Conservation (phyloP, 495 filamentous ascomycete genomes). For the Podospora sp. region DNA sequence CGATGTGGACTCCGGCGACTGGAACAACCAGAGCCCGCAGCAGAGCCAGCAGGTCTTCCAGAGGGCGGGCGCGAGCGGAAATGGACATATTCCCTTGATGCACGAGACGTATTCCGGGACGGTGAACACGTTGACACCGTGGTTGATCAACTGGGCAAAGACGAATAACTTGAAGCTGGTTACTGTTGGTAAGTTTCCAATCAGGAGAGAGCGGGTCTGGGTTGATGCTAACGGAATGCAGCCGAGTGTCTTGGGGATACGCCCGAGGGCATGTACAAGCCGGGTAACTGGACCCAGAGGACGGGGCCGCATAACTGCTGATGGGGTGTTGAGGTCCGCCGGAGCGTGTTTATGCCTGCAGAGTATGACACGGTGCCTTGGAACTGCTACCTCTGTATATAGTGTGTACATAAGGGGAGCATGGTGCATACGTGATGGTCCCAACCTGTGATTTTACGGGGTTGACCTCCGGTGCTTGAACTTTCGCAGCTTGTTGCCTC, state of each 20-base stretch:
- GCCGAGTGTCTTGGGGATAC: conserved; percentile 55
- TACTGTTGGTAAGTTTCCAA: conserved; percentile 49
- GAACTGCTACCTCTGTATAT: not conserved
- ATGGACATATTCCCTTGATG: conserved; percentile 59
- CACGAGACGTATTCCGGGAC: conserved; percentile 56
- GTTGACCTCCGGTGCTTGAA: not conserved
- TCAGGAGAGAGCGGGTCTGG: not conserved
- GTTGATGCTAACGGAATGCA: conserved; percentile 31
- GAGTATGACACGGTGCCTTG: not conserved
- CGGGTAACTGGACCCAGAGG: conserved; percentile 39
- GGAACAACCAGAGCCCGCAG: conserved; percentile 51
- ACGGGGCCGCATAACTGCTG: conserved; percentile 29
- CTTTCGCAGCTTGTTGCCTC: too few species aligned
- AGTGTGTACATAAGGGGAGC: not conserved
- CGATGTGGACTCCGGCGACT: conserved; percentile 57
- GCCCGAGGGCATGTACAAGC: conserved; percentile 46
- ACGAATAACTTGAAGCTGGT: conserved; percentile 54
- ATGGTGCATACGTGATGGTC: not conserved
- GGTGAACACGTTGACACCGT: conserved; percentile 51
- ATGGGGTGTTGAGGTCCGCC: not conserved
- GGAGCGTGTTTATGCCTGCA: not conserved
- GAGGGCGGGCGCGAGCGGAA: conserved; percentile 48
- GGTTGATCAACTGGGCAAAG: conserved; percentile 58
- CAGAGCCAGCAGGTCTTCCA: conserved; percentile 49
- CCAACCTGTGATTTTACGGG: too few species aligned